A percentile compares a stretch with the other conserved stretches of the same genome.
These are phyloP conservation scores for Chalaropsis thielavioides DNA, from an alignment of 2,329 filamentous ascomycete genomes.

Conservation along the genomic window DNA sequence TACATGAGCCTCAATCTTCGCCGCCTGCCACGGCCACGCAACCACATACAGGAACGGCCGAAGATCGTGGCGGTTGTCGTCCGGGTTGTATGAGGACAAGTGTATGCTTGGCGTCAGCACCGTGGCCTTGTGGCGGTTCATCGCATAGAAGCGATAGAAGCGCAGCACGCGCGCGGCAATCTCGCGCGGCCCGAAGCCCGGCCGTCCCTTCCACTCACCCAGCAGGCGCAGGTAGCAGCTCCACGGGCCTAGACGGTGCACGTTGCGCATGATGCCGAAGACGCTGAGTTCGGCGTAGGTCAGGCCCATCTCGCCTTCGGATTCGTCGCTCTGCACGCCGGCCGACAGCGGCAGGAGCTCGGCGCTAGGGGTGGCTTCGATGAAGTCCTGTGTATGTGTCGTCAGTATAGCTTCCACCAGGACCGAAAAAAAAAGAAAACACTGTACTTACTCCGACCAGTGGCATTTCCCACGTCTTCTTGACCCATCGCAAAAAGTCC, in stretches of 20 bases:
- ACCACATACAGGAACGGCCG: slow-evolving; percentile 30
- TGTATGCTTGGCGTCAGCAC: slow-evolving; percentile 44
- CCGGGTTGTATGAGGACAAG: slow-evolving; percentile 26
- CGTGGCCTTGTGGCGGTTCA: slow-evolving; percentile 53
- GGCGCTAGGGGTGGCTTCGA: slow-evolving; percentile 42
- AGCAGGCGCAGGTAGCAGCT: slow-evolving; percentile 28
- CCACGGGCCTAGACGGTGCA: slow-evolving; percentile 30
- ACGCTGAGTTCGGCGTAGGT: slow-evolving; percentile 29
- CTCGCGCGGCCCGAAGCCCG: slow-evolving; percentile 23
- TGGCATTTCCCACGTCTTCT: slow-evolving; percentile 42
- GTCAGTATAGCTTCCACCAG: neutral
- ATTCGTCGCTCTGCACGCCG: slow-evolving; percentile 29
- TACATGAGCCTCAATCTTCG: slow-evolving; percentile 29
- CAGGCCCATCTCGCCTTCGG: slow-evolving; percentile 30
- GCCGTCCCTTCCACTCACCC: slow-evolving; percentile 26
- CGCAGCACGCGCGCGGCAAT: slow-evolving; percentile 32
- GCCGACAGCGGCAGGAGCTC: slow-evolving; percentile 33
- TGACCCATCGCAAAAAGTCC: slow-evolving; percentile 46
- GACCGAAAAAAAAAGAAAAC: no score
- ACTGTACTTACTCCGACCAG: slow-evolving; percentile 34
- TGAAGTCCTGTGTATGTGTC: slow-evolving; percentile 32
- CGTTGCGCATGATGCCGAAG: slow-evolving; percentile 29
- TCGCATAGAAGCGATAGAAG: slow-evolving; percentile 37
- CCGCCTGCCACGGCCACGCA: slow-evolving; percentile 29
- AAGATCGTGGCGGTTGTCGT: slow-evolving; percentile 29